Conservation (phyloP, 2,329 filamentous ascomycete species). For the Arthrobotrys conoides region DNA sequence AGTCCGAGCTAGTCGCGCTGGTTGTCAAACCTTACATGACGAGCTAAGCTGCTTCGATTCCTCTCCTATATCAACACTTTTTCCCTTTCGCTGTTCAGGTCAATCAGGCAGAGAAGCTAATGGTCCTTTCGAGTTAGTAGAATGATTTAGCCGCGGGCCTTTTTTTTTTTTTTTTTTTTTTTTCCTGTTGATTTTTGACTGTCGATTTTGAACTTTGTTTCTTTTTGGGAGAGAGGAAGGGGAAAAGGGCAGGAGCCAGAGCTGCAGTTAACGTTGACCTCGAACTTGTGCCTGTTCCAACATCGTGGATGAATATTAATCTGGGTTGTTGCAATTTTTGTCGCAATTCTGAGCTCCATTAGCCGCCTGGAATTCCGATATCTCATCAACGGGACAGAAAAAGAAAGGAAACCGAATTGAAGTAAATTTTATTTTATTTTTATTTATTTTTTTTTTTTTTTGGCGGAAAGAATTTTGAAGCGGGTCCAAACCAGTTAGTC, state of each 20-base stretch:
- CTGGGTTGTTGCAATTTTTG: constrained; percentile 55
- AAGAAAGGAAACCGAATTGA: constrained; percentile 29
- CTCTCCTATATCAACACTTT: constrained; percentile 51
- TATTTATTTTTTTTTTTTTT: background rate
- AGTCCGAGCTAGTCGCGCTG: constrained; percentile 53
- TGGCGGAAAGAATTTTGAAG: background rate
- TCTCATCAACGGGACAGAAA: constrained; percentile 5
- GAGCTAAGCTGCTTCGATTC: constrained; percentile 52
- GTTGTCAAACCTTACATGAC: constrained; percentile 60
- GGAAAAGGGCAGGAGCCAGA: background rate
- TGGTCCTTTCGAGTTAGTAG: constrained; percentile 42
- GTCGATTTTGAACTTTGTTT: constrained; percentile 30
- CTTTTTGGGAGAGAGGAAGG: background rate
- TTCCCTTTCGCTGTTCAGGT: constrained; percentile 11
- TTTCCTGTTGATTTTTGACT: no score
- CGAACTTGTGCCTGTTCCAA: background rate
- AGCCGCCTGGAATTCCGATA: constrained; percentile 53
- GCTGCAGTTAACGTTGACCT: background rate
- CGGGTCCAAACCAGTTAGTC: constrained; percentile 49
- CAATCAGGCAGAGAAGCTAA: constrained; percentile 38
- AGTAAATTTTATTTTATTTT: background rate
- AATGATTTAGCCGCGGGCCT: constrained; percentile 58
- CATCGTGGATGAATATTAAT: no score
- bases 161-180: no score
- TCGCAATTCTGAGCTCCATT: constrained; percentile 52